phyloP scores from a whole-genome alignment of 176 grass and related monocot species.

The Pontederia paniculata region DNA sequence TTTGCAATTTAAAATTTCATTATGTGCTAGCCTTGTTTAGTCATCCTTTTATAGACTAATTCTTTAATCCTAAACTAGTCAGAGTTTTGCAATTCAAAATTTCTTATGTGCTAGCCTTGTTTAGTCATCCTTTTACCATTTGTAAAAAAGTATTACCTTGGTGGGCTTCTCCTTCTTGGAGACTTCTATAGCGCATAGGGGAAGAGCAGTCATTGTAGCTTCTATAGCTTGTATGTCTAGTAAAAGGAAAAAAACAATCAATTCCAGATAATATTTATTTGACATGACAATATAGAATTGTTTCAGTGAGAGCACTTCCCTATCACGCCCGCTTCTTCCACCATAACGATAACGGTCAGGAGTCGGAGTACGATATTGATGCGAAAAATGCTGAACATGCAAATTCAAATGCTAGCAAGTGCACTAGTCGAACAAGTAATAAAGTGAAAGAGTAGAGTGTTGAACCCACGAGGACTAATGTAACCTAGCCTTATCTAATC shows the following conservation, averaged over 20 bases:
- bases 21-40: too few species aligned
- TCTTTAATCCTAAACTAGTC: too few species aligned
- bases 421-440: too few species aligned
- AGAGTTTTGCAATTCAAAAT: too few species aligned
- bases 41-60: too few species aligned
- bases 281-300: neutral
- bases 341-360: constrained; percentile 69
- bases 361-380: constrained; percentile 81
- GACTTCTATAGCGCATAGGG: constrained; percentile 79
- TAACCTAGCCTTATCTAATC: too few species aligned
- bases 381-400: too few species aligned
- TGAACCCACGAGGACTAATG: too few species aligned
- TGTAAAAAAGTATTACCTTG: constrained; percentile 39
- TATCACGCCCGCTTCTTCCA: constrained; percentile 64
- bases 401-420: too few species aligned
- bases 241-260: constrained; percentile 2
- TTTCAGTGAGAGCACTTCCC: constrained; percentile 24
- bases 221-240: constrained; percentile 47
- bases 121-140: constrained; percentile 7
- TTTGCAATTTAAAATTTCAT: too few species aligned
- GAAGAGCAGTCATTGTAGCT: constrained; percentile 58
- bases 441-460: too few species aligned
- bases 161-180: constrained; percentile 60
- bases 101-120: neutral
- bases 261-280: neutral